A percentile compares a stretch with the other conserved stretches of the same genome.
Conservation (phyloP, 495 filamentous ascomycete species). For the Trichodelitschia bisporula region DNA sequence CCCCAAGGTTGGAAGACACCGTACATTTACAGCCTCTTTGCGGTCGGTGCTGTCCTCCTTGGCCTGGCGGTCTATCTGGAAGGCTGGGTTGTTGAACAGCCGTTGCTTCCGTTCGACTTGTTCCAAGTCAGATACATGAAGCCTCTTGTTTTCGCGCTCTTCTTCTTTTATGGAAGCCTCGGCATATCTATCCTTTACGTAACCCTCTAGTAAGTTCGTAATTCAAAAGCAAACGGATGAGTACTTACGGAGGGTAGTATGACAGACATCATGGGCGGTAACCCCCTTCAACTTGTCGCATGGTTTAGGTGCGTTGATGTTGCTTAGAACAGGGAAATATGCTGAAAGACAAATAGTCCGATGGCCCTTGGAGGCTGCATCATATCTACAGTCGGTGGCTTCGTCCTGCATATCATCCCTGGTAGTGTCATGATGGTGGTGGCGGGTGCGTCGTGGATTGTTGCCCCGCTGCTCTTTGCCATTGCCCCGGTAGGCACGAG, state of each 20-base stretch:
- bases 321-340: too few species aligned
- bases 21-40: slow-evolving; percentile 38
- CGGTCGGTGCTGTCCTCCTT: slow-evolving; percentile 32
- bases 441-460: slow-evolving; percentile 37
- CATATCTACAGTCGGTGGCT: slow-evolving; percentile 43
- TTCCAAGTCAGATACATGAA: slow-evolving; percentile 53
- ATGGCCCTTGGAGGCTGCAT: slow-evolving; percentile 40
- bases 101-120: slow-evolving; percentile 49
- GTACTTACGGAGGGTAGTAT: slow-evolving; percentile 26
- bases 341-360: too few species aligned
- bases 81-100: slow-evolving; percentile 45
- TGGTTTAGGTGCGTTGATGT: too few species aligned
- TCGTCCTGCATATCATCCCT: slow-evolving; percentile 50
- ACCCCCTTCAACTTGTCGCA: slow-evolving; percentile 45
- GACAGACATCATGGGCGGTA: slow-evolving; percentile 33
- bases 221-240: too few species aligned
- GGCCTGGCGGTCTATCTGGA: slow-evolving; percentile 42
- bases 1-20: slow-evolving; percentile 46
- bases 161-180: slow-evolving; percentile 53
- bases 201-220: slow-evolving; percentile 42
- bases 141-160: slow-evolving; percentile 37
- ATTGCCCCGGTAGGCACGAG: slow-evolving; percentile 34
- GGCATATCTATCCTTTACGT: slow-evolving; percentile 59
- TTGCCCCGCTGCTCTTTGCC: slow-evolving; percentile 45
- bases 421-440: slow-evolving; percentile 47